Conservation (phyloP, 2,329 filamentous ascomycete genomes). For the Ceratocystis cubensis region DNA sequence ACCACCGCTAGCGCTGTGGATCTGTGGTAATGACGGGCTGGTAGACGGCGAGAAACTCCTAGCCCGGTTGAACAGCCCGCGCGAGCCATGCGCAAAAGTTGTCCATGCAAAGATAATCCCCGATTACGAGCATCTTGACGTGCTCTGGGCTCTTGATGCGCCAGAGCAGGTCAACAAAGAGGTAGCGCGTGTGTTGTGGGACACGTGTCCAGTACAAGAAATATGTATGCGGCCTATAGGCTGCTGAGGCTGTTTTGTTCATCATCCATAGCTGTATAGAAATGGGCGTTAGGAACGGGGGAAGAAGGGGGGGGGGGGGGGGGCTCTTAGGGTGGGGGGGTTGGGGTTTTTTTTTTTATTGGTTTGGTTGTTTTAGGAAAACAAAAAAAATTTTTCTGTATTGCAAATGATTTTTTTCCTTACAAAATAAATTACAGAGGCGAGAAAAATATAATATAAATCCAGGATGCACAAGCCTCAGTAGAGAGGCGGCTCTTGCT, state of each 20-base stretch:
- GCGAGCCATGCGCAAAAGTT: conserved; percentile 69
- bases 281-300: background rate
- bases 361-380: too few species aligned
- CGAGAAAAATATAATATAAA: too few species aligned
- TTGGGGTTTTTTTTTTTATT: too few species aligned
- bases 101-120: conserved; percentile 74
- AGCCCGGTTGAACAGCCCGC: conserved; percentile 57
- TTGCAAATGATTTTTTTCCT: too few species aligned
- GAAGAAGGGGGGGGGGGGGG: too few species aligned
- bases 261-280: background rate
- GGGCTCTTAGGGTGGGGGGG: background rate
- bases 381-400: too few species aligned
- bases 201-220: conserved; percentile 47
- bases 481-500: too few species aligned
- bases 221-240: conserved; percentile 51
- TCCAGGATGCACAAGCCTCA: too few species aligned
- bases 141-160: conserved; percentile 87
- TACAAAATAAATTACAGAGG: too few species aligned
- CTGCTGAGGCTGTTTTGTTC: conserved; percentile 35
- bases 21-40: conserved; percentile 68
- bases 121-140: conserved; percentile 86
- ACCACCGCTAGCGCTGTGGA: conserved; percentile 80
- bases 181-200: conserved; percentile 72
- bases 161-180: conserved; percentile 73
- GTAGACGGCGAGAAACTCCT: conserved; percentile 71